A percentile compares a stretch with the other conserved stretches of the same genome.
Evolutionary conservation across 2,329 filamentous ascomycete genomes (phyloP).

Genomic region (Colletotrichum karsti): DNA sequence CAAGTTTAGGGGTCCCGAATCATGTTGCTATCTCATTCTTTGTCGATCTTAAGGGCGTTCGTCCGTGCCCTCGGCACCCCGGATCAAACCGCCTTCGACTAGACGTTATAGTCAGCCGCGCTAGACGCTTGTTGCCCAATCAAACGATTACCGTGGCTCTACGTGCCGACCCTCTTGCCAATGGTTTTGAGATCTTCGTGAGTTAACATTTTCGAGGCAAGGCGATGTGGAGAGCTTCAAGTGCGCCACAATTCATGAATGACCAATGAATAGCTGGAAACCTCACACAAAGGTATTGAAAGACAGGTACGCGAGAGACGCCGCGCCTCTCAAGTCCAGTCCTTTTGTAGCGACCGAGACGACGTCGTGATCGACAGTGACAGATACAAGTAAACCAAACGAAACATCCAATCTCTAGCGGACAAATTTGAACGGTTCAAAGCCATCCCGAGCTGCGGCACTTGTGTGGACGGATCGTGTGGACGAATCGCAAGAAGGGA

Average conservation of each 20-base stretch:
- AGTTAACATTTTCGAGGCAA: background rate
- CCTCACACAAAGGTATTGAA: background rate
- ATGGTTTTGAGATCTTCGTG: background rate
- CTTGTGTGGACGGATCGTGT: background rate
- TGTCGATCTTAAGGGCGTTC: background rate
- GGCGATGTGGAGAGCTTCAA: background rate
- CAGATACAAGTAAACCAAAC: background rate
- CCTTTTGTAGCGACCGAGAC: background rate
- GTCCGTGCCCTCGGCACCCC: background rate
- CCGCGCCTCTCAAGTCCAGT: background rate
- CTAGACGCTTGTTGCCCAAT: constrained; percentile 1
- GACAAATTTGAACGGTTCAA: background rate
- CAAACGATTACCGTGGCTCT: background rate
- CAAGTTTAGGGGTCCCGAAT: background rate
- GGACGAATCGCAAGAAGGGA: background rate
- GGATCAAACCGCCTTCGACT: background rate
- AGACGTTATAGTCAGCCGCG: background rate
- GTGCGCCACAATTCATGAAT: background rate
- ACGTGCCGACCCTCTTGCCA: background rate
- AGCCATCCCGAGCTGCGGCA: background rate
- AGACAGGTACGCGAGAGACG: background rate
- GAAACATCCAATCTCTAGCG: background rate
- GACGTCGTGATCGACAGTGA: constrained; percentile 1
- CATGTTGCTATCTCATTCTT: background rate
- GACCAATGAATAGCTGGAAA: background rate